Evolutionary conservation across 2,329 filamentous ascomycete genomes (phyloP), one percentile per base, ranked within the genome.

Genomic region (Fusarium virguliforme): DNA sequence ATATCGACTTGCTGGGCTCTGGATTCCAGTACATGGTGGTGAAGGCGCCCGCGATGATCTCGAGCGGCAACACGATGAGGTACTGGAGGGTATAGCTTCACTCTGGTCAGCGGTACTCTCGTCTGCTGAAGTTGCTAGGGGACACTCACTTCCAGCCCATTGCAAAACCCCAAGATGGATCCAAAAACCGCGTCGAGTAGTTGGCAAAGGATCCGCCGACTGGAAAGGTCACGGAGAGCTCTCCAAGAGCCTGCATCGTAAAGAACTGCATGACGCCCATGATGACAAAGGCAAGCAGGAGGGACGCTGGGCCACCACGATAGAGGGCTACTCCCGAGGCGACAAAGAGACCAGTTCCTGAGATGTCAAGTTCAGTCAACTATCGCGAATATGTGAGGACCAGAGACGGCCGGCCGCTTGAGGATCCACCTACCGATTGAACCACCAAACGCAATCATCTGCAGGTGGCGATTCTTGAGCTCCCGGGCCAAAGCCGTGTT

Each of bases 151-250:
- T 97, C 94, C 94, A 97, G 9, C 94, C 94, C 93, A 97, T 97
- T 30, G 94, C 93, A 78, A 97, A 97, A 0, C 94, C 94, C 94
- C 94, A 97, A 1, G 94, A 94, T 1, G 95, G 95, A 78, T 98
- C 94, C n/a, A 98, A 82, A 77, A 98, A 98, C 15, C 95, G 90
- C 15, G 94, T 97, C 15, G 95, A 96, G 81, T 95, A 98, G 13
- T 94, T 91, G 1, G 94, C 93, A 79, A 98, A 98, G 1, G 94
- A 97, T 51, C 95, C 95, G 24, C 95, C 93, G 18, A 98, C 92
- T 2, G 95, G 95, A 75, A 95, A 97, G 7, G 94, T 82, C 18
- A 97, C 94, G 13, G 94, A 93, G 80, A 98, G 88, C 80, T 98
- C 95, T 64, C 95, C 95, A 15, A 98, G 85, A 0, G 94, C 94